These are phyloP conservation scores for Priceomyces medius DNA, from an alignment of 805 yeast genomes.

Conservation along the genomic window DNA sequence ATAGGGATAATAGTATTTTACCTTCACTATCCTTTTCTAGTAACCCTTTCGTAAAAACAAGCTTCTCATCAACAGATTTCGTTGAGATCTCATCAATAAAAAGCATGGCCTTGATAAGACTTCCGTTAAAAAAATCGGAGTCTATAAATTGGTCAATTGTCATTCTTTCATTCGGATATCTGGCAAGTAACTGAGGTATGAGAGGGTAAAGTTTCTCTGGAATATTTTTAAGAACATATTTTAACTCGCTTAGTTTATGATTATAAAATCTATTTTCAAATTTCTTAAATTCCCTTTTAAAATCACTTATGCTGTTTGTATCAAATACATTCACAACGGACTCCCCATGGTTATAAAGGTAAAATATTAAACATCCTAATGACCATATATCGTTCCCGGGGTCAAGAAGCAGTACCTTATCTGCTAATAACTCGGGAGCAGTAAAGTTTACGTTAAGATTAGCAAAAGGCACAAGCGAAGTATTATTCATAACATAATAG, in stretches of 20 bases:
- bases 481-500: constrained; percentile 66
- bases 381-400: constrained; percentile 82
- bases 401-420: constrained; percentile 51
- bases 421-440: constrained; percentile 81
- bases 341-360: constrained; percentile 59
- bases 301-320: constrained; percentile 56
- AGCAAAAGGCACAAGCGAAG: constrained; percentile 77
- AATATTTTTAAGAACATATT: constrained; percentile 50
- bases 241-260: constrained; percentile 32
- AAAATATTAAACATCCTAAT: constrained; percentile 72
- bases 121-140: constrained; percentile 76
- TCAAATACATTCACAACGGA: constrained; percentile 41
- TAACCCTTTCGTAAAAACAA: constrained; percentile 66
- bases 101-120: constrained; percentile 74
- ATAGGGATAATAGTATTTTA: constrained; percentile 24
- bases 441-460: constrained; percentile 69
- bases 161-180: constrained; percentile 57
- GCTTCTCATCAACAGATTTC: constrained; percentile 63
- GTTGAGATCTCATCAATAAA: constrained; percentile 83
- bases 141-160: constrained; percentile 67
- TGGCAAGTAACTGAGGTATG: constrained; percentile 53
- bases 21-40: constrained; percentile 24
- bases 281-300: constrained; percentile 52
- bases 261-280: constrained; percentile 47
- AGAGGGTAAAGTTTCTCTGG: constrained; percentile 56